Conservation (phyloP, 176 grass and related monocot genomes). For the Eragrostis nindensis region DNA sequence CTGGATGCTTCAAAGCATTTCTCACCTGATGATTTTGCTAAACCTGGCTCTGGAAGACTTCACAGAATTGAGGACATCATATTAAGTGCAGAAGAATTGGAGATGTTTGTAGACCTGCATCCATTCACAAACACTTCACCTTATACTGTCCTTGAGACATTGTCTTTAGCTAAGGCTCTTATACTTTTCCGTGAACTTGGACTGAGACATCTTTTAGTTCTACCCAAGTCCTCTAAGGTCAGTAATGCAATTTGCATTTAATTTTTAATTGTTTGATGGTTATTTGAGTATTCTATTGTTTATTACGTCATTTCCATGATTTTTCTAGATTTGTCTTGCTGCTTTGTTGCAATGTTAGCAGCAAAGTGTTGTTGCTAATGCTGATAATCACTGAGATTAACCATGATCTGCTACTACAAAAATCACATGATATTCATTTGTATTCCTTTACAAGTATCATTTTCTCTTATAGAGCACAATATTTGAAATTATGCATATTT, state of each 20-base stretch:
- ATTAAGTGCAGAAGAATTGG: slow-evolving; percentile 76
- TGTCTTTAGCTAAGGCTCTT: slow-evolving; percentile 94
- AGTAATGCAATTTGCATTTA: slow-evolving; percentile 25
- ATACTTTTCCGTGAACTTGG: slow-evolving; percentile 92
- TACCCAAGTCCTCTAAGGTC: slow-evolving; percentile 81
- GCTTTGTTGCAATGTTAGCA: not conserved
- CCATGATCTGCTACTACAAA: not conserved
- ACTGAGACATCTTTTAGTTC: slow-evolving; percentile 87
- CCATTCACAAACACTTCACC: slow-evolving; percentile 91
- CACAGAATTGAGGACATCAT: slow-evolving; percentile 70
- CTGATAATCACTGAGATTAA: not conserved
- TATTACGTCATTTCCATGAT: slow-evolving; percentile 1
- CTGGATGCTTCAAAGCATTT: slow-evolving; percentile 59
- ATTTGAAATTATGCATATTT: no score
- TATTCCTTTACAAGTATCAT: not conserved
- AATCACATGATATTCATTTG: not conserved
- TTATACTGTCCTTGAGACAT: slow-evolving; percentile 94
- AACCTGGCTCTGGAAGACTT: slow-evolving; percentile 76
- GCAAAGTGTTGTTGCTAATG: slow-evolving; percentile 2
- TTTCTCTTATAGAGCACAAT: not conserved
- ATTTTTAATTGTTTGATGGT: not conserved
- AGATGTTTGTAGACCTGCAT: slow-evolving; percentile 96
- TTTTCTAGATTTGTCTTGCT: not conserved
- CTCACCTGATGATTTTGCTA: slow-evolving; percentile 73
- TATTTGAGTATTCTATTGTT: slow-evolving; percentile 2